These are phyloP conservation scores for Rubus idaeus DNA, from an alignment of 306 rosid species.

Conservation along the genomic window DNA sequence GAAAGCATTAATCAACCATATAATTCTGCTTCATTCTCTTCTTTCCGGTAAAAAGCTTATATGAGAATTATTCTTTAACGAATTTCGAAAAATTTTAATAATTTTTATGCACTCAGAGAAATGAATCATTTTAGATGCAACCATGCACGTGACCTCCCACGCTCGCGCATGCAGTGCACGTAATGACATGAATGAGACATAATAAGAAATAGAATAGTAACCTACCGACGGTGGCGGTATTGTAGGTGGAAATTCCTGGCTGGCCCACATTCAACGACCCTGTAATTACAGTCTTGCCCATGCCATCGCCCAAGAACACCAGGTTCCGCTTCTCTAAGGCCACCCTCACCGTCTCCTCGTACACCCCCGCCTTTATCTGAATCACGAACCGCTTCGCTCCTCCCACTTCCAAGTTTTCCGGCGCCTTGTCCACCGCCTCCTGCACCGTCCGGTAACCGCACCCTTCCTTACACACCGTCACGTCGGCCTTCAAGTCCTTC, in stretches of 20 bases:
- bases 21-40: too few relatives aligned
- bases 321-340: slow-evolving; percentile 61
- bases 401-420: slow-evolving; percentile 23
- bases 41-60: too few relatives aligned
- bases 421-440: slow-evolving; percentile 70
- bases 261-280: slow-evolving; percentile 64
- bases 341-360: slow-evolving; percentile 74
- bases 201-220: not conserved
- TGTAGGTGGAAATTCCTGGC: slow-evolving; percentile 59
- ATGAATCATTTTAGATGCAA: not conserved
- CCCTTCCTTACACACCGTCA: slow-evolving; percentile 60
- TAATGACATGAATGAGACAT: not conserved
- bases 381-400: slow-evolving; percentile 52
- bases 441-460: slow-evolving; percentile 54
- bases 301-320: slow-evolving; percentile 77
- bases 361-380: slow-evolving; percentile 62
- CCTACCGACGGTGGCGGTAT: slow-evolving; percentile 75
- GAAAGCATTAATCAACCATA: too few relatives aligned
- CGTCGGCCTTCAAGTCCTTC: slow-evolving; percentile 35
- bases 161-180: not conserved
- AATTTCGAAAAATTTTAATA: too few relatives aligned
- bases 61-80: too few relatives aligned
- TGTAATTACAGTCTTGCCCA: slow-evolving; percentile 68
- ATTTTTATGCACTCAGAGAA: too few relatives aligned
- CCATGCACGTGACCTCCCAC: not conserved